phyloP scores from a whole-genome alignment of 192 early-diverging fungal species.

The Coemansia sp. region DNA sequence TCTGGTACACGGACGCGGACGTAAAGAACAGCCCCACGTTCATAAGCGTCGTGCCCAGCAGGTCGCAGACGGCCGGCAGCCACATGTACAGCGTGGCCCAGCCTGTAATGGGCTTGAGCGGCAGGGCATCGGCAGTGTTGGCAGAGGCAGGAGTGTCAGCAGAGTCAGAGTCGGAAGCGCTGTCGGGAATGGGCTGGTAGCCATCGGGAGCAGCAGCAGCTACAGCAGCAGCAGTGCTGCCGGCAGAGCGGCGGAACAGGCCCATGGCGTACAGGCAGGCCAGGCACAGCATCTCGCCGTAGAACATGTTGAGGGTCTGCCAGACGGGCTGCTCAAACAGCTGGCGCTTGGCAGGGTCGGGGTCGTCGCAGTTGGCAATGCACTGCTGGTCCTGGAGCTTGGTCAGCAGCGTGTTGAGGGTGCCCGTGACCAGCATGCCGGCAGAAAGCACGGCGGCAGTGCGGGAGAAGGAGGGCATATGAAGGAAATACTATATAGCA shows the following conservation, averaged over 20 bases:
- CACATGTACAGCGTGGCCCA: constrained; percentile 57
- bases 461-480: constrained; percentile 31
- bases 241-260: constrained; percentile 13
- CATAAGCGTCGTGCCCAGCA: constrained; percentile 84
- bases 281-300: constrained; percentile 85
- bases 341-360: constrained; percentile 61
- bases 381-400: constrained; percentile 92
- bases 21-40: constrained; percentile 95
- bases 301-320: constrained; percentile 98
- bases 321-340: constrained; percentile 97
- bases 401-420: constrained; percentile 76
- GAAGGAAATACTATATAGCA: not conserved
- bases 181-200: constrained; percentile 36
- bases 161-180: no score
- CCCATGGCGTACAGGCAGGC: constrained; percentile 59
- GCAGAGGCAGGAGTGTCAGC: no score
- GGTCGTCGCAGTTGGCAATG: constrained; percentile 81
- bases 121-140: no score
- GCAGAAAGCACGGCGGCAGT: constrained; percentile 55
- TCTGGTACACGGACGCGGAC: constrained; percentile 88
- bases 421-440: constrained; percentile 77
- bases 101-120: constrained; percentile 54
- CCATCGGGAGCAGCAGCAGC: constrained; percentile 11
- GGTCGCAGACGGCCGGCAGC: constrained; percentile 70
- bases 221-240: not conserved